Percentiles rank a stretch among this genome's conserved stretches.
phyloP scores from a whole-genome alignment of 2,329 filamentous ascomycete genomes.

The Paracorniculantispora psalliotae region DNA sequence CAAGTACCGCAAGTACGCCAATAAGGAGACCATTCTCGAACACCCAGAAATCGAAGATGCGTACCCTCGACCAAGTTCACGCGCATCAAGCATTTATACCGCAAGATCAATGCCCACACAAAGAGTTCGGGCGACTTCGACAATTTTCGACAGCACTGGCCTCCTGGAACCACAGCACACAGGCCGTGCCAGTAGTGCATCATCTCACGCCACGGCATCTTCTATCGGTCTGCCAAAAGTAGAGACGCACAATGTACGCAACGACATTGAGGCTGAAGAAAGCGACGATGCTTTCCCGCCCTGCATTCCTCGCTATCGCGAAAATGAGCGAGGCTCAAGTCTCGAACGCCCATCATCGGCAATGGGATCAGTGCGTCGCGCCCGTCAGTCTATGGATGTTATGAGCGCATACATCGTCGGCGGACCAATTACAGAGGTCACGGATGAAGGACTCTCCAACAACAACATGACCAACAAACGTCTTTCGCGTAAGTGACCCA shows the following conservation, averaged over 20 bases:
- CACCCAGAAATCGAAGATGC: not conserved
- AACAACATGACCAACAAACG: not conserved
- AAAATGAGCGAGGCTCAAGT: not conserved
- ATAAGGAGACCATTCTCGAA: slow-evolving; percentile 1
- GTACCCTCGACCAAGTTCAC: not conserved
- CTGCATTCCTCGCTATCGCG: slow-evolving; percentile 1
- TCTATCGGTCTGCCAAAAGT: slow-evolving; percentile 2
- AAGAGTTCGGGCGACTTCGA: not conserved
- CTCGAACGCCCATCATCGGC: not conserved
- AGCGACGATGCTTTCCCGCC: slow-evolving; percentile 8
- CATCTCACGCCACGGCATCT: not conserved
- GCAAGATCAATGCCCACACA: not conserved
- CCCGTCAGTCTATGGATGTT: not conserved
- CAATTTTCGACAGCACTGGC: not conserved
- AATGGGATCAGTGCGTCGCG: slow-evolving; percentile 7
- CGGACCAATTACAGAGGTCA: not conserved
- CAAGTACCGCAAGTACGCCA: not conserved
- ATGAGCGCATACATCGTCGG: not conserved
- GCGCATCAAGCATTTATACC: not conserved
- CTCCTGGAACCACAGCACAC: not conserved
- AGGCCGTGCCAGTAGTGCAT: not conserved
- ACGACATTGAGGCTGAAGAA: not conserved
- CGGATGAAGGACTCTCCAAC: not conserved
- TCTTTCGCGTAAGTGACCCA: not conserved
- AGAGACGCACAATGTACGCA: not conserved